Conservation (phyloP, 768 basidiomycete genomes). For the Termitomyces sp. region DNA sequence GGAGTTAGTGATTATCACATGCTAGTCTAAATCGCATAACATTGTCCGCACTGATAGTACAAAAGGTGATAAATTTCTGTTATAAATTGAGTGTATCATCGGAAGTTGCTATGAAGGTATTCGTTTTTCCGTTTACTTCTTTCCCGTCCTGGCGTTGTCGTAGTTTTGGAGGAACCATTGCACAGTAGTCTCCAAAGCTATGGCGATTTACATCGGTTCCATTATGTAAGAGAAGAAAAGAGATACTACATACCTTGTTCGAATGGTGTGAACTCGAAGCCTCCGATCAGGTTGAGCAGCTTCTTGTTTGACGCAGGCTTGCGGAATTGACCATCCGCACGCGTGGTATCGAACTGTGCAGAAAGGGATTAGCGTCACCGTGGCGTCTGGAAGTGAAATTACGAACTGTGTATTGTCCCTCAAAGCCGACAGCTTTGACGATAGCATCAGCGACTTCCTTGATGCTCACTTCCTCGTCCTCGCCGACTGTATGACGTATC, state of each 20-base stretch:
- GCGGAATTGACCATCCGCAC: slow-evolving; percentile 91
- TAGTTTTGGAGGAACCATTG: slow-evolving; percentile 88
- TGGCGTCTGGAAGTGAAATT: background rate
- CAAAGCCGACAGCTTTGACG: slow-evolving; percentile 76
- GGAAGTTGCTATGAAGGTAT: background rate
- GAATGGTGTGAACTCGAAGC: slow-evolving; percentile 91
- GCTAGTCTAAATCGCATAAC: background rate
- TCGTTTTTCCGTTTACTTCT: slow-evolving; percentile 17
- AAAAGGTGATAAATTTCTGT: background rate
- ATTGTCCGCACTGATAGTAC: background rate
- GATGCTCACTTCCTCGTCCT: slow-evolving; percentile 94
- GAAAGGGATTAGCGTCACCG: background rate
- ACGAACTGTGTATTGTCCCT: slow-evolving; percentile 70
- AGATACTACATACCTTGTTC: slow-evolving; percentile 55
- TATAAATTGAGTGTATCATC: background rate
- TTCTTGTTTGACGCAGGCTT: slow-evolving; percentile 96
- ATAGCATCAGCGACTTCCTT: slow-evolving; percentile 89
- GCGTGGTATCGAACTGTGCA: slow-evolving; percentile 75
- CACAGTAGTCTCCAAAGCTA: slow-evolving; percentile 75
- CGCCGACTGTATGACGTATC: slow-evolving; percentile 58
- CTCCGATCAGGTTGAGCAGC: slow-evolving; percentile 69
- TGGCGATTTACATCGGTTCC: background rate
- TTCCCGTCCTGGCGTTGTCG: slow-evolving; percentile 61
- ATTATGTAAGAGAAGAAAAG: background rate
- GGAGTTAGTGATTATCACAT: too few species aligned